These are phyloP conservation scores for Hypoxylon cercidicola DNA, from an alignment of 495 filamentous ascomycete species.

Conservation along the genomic window DNA sequence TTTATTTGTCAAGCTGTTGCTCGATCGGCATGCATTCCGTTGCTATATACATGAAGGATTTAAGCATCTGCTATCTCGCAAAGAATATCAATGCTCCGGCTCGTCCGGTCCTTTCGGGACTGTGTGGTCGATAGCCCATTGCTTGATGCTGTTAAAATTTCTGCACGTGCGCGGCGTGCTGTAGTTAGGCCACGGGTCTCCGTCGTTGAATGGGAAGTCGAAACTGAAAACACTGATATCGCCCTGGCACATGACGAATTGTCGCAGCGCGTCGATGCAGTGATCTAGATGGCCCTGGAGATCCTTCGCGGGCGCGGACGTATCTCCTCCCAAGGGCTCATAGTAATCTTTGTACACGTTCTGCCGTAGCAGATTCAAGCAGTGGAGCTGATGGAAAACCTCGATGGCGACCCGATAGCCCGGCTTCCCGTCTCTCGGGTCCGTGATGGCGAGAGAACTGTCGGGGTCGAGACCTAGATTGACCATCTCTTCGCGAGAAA, in stretches of 20 bases:
- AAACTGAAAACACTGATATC: constrained; percentile 65
- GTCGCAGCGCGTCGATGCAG: constrained; percentile 61
- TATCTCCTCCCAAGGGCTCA: constrained; percentile 51
- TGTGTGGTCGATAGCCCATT: constrained; percentile 62
- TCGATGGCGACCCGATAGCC: constrained; percentile 65
- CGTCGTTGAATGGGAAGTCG: constrained; percentile 50
- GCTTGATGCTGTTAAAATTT: constrained; percentile 59
- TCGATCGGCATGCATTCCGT: neutral
- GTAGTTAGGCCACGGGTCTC: constrained; percentile 60
- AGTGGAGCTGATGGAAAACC: constrained; percentile 67
- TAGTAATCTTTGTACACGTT: constrained; percentile 62
- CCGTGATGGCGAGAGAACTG: constrained; percentile 56
- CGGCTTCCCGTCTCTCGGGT: constrained; percentile 57
- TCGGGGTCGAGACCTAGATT: constrained; percentile 58
- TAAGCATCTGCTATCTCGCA: constrained; percentile 10
- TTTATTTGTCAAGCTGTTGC: too few relatives aligned
- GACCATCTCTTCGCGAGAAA: constrained; percentile 58
- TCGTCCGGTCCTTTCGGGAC: constrained; percentile 51
- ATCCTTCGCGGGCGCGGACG: constrained; percentile 43
- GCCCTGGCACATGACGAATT: constrained; percentile 62
- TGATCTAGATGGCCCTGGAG: constrained; percentile 53
- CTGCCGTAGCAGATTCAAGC: constrained; percentile 62
- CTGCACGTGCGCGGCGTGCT: constrained; percentile 60
- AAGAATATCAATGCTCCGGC: constrained; percentile 37
- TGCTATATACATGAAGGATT: constrained; percentile 7